Evolutionary conservation across 495 filamentous ascomycete genomes (phyloP), one percentile per base, ranked within the genome.

Genomic region (Penicillium antarcticum): DNA sequence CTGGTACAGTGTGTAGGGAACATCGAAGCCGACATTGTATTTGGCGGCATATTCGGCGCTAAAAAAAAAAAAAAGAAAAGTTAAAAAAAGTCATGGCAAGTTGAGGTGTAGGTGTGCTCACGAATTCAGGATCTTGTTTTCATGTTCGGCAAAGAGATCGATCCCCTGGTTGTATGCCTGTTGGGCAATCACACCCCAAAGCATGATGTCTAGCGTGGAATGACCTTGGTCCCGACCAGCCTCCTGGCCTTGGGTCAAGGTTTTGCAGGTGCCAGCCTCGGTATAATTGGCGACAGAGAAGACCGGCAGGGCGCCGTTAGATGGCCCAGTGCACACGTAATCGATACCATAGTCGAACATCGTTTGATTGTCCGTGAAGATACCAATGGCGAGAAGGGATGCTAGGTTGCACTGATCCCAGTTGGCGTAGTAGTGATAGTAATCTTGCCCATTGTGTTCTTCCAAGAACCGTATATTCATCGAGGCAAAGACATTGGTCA

Each of bases 361-460:
- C 4, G 70, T 73, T 45, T 56, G 16, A 33, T 78, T 74, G 37
- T 78, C 74, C 1, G 62, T 52, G 4, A 75, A 52, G 17, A 76
- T 60, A 14, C 72, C 68, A 45, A 75, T 71, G 8, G 72, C 63
- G 13, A 71, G 40, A 8, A 67, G 56, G 0, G 60, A 64, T 14
- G 69, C 70, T 8, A 75, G 60, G 37, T 78, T 76, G 50, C 68
- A 73, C 18, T 71, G 56, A 39, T 78, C 74, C 72, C 74, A 78
- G 42, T 77, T 77, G 10, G 72, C 72, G 51, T 61, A 77, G 55
- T 70, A 75, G 37, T 74, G 70, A 39, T 70, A 56, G 19, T 65
- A 58, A 6, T 33, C 44, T 10, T 48, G 43, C 7, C 51, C 61
- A 39, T 70, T 68, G 38, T 77, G 69, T 14, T 62, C 50, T 8